Evolutionary conservation across 2,329 filamentous ascomycete species (phyloP).

Genomic region (Ophiocordyceps robertsii): DNA sequence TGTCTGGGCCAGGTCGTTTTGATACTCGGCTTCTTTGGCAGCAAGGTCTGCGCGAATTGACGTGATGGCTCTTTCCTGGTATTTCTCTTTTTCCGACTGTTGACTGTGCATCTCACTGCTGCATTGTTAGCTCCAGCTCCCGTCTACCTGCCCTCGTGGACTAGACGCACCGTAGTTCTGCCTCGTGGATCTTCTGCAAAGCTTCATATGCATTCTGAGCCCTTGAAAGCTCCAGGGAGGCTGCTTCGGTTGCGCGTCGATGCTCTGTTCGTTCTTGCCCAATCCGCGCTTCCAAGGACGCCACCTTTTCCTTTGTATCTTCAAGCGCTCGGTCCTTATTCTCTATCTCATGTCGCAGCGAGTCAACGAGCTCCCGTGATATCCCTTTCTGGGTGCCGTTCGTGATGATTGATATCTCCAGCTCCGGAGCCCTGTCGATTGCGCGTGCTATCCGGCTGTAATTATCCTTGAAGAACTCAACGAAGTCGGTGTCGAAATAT

Average conservation of each 20-base stretch:
- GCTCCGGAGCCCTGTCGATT: slow-evolving; percentile 79
- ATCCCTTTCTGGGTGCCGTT: slow-evolving; percentile 80
- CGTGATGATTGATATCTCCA: slow-evolving; percentile 69
- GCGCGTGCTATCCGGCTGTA: slow-evolving; percentile 74
- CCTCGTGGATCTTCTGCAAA: slow-evolving; percentile 13
- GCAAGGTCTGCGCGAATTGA: slow-evolving; percentile 6
- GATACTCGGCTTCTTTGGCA: slow-evolving; percentile 13
- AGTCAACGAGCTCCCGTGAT: slow-evolving; percentile 85
- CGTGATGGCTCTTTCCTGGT: slow-evolving; percentile 10
- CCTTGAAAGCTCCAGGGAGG: slow-evolving; percentile 10
- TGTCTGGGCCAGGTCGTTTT: slow-evolving; percentile 27
- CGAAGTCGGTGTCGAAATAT: slow-evolving; percentile 73
- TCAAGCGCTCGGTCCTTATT: slow-evolving; percentile 48
- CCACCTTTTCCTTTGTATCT: slow-evolving; percentile 29
- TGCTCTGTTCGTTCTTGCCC: slow-evolving; percentile 65
- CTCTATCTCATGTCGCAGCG: slow-evolving; percentile 62
- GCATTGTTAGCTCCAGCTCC: not conserved
- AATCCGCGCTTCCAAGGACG: slow-evolving; percentile 37
- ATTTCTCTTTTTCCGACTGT: slow-evolving; percentile 10
- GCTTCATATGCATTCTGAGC: slow-evolving; percentile 17
- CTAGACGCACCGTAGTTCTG: slow-evolving; percentile 39
- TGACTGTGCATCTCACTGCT: slow-evolving; percentile 18
- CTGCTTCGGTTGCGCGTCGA: slow-evolving; percentile 48
- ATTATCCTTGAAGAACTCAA: slow-evolving; percentile 93
- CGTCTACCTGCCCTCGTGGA: not conserved